These are phyloP conservation scores for Phytopythium kandeliae DNA, from an alignment of 352 stramenopile species.

Conservation along the genomic window DNA sequence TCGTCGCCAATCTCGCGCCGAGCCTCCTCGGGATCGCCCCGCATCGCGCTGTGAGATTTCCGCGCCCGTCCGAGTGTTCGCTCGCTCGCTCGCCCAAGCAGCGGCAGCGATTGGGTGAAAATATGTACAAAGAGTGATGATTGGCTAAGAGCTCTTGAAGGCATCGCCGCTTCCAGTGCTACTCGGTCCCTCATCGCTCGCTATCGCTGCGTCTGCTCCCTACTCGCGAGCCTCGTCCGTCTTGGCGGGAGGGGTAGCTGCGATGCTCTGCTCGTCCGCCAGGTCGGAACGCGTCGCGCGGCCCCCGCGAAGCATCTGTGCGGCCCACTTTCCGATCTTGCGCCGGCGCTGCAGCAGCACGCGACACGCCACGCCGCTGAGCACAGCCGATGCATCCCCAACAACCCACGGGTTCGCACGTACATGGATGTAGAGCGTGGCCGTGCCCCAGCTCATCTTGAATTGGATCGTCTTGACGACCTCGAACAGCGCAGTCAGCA, in stretches of 20 bases:
- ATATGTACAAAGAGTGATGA: background rate
- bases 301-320: conserved; percentile 78
- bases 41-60: background rate
- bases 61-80: too few species aligned
- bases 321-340: conserved; percentile 81
- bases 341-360: conserved; percentile 40
- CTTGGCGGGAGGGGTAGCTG: conserved; percentile 4
- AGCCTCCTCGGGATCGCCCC: conserved; percentile 8
- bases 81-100: too few species aligned
- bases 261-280: conserved; percentile 14
- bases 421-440: conserved; percentile 84
- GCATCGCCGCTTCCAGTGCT: too few species aligned
- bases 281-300: conserved; percentile 69
- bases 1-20: conserved; percentile 79
- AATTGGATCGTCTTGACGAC: conserved; percentile 71
- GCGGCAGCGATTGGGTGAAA: conserved; percentile 5
- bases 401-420: conserved; percentile 10
- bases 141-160: too few species aligned
- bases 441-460: conserved; percentile 78
- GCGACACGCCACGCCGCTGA: too few species aligned
- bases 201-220: too few species aligned
- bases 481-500: conserved; percentile 77
- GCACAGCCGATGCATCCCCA: too few species aligned
- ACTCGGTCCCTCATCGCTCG: too few species aligned
- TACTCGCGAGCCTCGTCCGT: conserved; percentile 4